A percentile compares a stretch with the other conserved stretches of the same genome.
phyloP scores from a whole-genome alignment of 805 yeast genomes.

The Millerozyma acaciae region DNA sequence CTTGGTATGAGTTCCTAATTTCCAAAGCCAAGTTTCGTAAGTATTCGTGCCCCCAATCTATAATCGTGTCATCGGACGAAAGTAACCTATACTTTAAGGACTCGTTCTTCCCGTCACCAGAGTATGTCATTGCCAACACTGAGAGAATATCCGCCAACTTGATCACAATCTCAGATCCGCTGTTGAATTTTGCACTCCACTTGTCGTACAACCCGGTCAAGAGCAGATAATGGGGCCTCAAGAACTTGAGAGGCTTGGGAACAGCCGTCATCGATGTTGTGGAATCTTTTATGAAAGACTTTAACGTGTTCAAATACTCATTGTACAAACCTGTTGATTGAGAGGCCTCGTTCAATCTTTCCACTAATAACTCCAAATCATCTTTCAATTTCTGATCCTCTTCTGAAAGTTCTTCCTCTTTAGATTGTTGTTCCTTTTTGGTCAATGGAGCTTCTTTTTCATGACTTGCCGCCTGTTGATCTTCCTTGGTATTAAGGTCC shows the following conservation, averaged over 20 bases:
- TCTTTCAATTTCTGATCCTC: constrained; percentile 86
- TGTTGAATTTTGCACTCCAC: constrained; percentile 46
- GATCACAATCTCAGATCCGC: constrained; percentile 39
- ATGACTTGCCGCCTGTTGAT: constrained; percentile 11
- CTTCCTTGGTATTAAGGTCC: constrained; percentile 17
- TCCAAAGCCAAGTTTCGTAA: constrained; percentile 93
- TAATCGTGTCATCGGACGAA: constrained; percentile 50
- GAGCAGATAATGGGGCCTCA: constrained; percentile 80
- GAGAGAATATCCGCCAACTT: constrained; percentile 85
- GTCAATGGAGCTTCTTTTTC: constrained; percentile 16
- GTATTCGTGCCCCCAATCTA: constrained; percentile 98
- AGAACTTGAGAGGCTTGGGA: constrained; percentile 94
- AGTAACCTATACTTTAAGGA: constrained; percentile 73
- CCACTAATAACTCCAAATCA: constrained; percentile 84
- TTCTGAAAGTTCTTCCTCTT: constrained; percentile 84
- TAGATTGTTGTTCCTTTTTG: constrained; percentile 19
- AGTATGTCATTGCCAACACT: constrained; percentile 91
- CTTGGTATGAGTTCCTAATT: constrained; percentile 83
- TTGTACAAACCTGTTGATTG: constrained; percentile 44
- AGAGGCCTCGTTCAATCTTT: constrained; percentile 60
- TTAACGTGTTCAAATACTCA: constrained; percentile 65
- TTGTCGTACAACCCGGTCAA: constrained; percentile 61
- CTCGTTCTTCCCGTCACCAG: constrained; percentile 75
- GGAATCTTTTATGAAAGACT: constrained; percentile 78
- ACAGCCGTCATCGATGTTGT: constrained; percentile 99